Conservation (phyloP, 306 rosid species). For the Elaeagnus macrophylla region DNA sequence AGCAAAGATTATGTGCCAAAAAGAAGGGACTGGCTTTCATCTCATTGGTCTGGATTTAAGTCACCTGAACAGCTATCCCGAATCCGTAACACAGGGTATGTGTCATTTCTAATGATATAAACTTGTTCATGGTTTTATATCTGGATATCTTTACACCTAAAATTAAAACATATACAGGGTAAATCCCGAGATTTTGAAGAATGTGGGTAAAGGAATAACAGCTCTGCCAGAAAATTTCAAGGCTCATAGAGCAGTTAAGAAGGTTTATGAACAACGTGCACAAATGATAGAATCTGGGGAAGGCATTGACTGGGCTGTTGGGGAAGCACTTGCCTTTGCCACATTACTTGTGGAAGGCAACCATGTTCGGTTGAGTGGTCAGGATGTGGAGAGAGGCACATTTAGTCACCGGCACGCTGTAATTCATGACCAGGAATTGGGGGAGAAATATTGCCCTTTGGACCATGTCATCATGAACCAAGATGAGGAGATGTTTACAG, state of each 20-base stretch:
- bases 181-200: conserved; percentile 84
- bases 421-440: conserved; percentile 83
- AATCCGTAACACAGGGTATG: conserved; percentile 83
- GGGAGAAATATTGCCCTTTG: conserved; percentile 75
- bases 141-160: background rate
- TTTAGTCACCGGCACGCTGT: conserved; percentile 94
- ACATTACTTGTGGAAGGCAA: conserved; percentile 88
- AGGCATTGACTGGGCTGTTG: conserved; percentile 94
- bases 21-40: conserved; percentile 94
- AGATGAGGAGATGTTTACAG: conserved; percentile 86
- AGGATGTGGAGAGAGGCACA: conserved; percentile 97
- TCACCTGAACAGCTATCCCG: conserved; percentile 96
- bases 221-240: conserved; percentile 63
- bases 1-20: conserved; percentile 90
- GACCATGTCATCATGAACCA: conserved; percentile 80
- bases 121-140: background rate
- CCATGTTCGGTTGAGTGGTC: conserved; percentile 91
- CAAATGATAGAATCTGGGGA: conserved; percentile 93
- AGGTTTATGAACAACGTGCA: conserved; percentile 71
- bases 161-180: conserved; percentile 41
- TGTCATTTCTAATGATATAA: background rate
- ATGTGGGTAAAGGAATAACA: conserved; percentile 87
- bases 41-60: conserved; percentile 94
- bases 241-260: conserved; percentile 88
- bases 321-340: conserved; percentile 93